Evolutionary conservation across 345 rosid species (phyloP), one percentile per base, ranked within the genome.

Genomic region (Nephelium lappaceum): DNA sequence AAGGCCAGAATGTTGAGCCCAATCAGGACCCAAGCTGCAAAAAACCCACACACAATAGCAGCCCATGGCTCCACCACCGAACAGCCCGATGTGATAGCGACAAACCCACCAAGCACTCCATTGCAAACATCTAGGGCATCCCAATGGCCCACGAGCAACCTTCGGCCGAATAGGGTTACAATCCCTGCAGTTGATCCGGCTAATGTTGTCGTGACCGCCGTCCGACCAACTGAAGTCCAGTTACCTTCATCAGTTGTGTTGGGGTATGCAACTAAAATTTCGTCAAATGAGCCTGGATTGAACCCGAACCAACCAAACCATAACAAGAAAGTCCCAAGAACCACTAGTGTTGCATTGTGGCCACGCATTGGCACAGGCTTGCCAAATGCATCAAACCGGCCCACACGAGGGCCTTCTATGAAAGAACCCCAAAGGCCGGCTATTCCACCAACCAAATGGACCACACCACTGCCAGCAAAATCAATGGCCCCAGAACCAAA

Each of bases 241-340:
- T 88, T 89, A 3, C 93, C 90, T 77, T 88, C 90, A 81, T 80
- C 62, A 0, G 91, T 69, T 0, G 92, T 73, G 67, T 53, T 61
- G 15, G 95, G 89, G 45, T 91, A 89, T 19, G 92, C 23, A 15
- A 86, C 90, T 3, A 87, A 84, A 71, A 91, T 87, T 81, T 85
- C 82, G 38, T 80, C 80, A 58, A 86, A 85, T 0, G 95, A 89
- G 19, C 92, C 88, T 3, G 92, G 91, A 64, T 88, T 90, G 66
- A 90, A 90, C 45, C 95, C 93, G 61, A 87, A 88, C 92, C 92
- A 91, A 1, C 93, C 93, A 27, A 89, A 89, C 93, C 92, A 89
- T 58, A 88, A 70, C 45, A 87, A 71, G 80, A 88, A 85, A 4
- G 90, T 90, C 0, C 93, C 91, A 18, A 86, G 90, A 47, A 90